A percentile compares a stretch with the other conserved stretches of the same genome.
Evolutionary conservation across 345 rosid species (phyloP).

Genomic region (Corchorus olitorius): DNA sequence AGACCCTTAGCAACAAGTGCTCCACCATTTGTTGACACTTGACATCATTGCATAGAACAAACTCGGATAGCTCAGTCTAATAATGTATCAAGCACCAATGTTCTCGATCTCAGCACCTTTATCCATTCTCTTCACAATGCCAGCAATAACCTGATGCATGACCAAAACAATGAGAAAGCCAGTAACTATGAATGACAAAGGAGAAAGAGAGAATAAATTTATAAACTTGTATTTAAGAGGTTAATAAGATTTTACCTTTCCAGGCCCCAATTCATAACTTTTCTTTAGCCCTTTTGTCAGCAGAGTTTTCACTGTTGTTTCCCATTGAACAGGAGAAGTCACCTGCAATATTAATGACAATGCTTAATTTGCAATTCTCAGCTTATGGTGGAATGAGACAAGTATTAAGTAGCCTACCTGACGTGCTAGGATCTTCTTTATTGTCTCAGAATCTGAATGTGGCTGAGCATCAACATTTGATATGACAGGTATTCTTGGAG

Average conservation of each 20-base stretch:
- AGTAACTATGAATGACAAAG: background rate
- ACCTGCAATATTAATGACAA: constrained; percentile 49
- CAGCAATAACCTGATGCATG: constrained; percentile 80
- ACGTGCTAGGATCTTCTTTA: constrained; percentile 85
- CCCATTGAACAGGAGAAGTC: constrained; percentile 99
- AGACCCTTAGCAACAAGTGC: background rate
- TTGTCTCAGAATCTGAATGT: constrained; percentile 84
- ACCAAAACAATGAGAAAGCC: constrained; percentile 11
- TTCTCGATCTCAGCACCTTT: constrained; percentile 71
- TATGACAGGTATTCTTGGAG: constrained; percentile 93
- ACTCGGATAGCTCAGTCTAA: background rate
- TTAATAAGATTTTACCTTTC: constrained; percentile 58
- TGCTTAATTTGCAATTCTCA: constrained; percentile 3
- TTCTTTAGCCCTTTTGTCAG: constrained; percentile 69
- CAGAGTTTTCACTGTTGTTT: constrained; percentile 83
- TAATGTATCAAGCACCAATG: constrained; percentile 56
- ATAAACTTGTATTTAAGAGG: background rate
- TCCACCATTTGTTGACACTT: background rate
- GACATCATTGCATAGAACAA: background rate
- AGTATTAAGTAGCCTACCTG: constrained; percentile 51
- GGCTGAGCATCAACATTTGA: constrained; percentile 95
- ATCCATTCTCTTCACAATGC: constrained; percentile 92
- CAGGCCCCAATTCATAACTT: constrained; percentile 95
- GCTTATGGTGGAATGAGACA: background rate
- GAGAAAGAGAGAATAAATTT: background rate